A percentile compares a stretch with the other conserved stretches of the same genome.
These are phyloP conservation scores for Anacardium occidentale DNA, from an alignment of 345 rosid species.

Conservation along the genomic window DNA sequence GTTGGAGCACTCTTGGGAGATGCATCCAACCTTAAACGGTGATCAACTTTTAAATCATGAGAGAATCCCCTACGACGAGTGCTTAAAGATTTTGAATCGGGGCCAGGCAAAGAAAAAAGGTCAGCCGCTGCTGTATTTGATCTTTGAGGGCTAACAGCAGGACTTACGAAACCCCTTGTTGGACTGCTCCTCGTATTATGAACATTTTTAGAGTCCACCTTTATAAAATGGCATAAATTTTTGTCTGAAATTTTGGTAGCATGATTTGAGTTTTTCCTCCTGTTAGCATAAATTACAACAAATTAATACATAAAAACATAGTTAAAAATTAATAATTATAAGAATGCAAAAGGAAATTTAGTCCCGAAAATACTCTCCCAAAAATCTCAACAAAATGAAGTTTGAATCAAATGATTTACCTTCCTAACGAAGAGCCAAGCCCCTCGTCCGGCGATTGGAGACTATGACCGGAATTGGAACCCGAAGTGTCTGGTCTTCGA, in stretches of 20 bases:
- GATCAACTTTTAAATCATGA: slow-evolving; percentile 24
- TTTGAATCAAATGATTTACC: slow-evolving; percentile 18
- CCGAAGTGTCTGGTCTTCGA: slow-evolving; percentile 21
- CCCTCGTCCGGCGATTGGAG: slow-evolving; percentile 29
- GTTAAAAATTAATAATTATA: no score
- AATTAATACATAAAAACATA: neutral
- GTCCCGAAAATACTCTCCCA: neutral
- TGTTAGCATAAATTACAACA: neutral
- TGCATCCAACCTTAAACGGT: slow-evolving; percentile 29
- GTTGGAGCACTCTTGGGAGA: slow-evolving; percentile 60
- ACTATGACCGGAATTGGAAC: slow-evolving; percentile 17
- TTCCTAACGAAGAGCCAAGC: slow-evolving; percentile 7
- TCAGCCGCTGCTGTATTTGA: slow-evolving; percentile 18
- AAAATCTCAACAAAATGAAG: neutral
- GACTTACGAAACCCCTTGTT: slow-evolving; percentile 35
- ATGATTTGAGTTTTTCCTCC: slow-evolving; percentile 33
- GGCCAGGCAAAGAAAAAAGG: slow-evolving; percentile 20
- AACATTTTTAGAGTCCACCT: slow-evolving; percentile 23
- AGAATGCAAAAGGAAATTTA: neutral
- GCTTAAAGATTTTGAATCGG: slow-evolving; percentile 17
- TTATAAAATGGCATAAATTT: slow-evolving; percentile 19
- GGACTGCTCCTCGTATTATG: slow-evolving; percentile 29
- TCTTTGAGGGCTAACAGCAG: slow-evolving; percentile 37
- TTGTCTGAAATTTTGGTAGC: slow-evolving; percentile 13
- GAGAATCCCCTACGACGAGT: slow-evolving; percentile 30